These are phyloP conservation scores for Lasiodiplodia sp. DNA, from an alignment of 2,329 filamentous ascomycete genomes.

Conservation along the genomic window DNA sequence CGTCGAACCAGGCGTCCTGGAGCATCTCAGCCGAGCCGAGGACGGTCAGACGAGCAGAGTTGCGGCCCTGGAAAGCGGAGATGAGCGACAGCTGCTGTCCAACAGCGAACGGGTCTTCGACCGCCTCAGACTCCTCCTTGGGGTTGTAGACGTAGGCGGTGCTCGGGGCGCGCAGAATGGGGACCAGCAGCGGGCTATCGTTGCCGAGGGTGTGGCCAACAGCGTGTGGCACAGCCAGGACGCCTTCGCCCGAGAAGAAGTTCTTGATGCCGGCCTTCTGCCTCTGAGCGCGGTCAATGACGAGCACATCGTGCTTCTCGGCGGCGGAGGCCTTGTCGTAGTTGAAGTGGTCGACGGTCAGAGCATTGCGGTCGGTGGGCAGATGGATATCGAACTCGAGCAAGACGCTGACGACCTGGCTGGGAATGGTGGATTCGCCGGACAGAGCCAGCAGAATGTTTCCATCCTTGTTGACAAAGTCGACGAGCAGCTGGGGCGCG, in stretches of 20 bases:
- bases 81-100: constrained; percentile 85
- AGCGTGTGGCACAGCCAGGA: constrained; percentile 82
- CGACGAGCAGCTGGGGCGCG: constrained; percentile 83
- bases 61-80: constrained; percentile 88
- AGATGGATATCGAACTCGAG: constrained; percentile 88
- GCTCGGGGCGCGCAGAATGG: constrained; percentile 80
- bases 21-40: constrained; percentile 87
- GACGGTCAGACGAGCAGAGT: constrained; percentile 88
- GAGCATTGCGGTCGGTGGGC: constrained; percentile 82
- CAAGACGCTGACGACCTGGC: constrained; percentile 78
- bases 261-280: constrained; percentile 74
- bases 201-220: constrained; percentile 84
- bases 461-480: constrained; percentile 90
- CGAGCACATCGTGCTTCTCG: constrained; percentile 87
- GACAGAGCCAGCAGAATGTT: constrained; percentile 90
- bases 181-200: constrained; percentile 75
- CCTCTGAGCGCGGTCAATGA: constrained; percentile 73
- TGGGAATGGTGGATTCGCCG: constrained; percentile 72
- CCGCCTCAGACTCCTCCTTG: constrained; percentile 76
- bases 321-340: constrained; percentile 79
- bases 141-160: constrained; percentile 95
- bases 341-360: constrained; percentile 95
- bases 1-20: constrained; percentile 87
- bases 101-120: constrained; percentile 85
- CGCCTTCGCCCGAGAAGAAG: constrained; percentile 74